Evolutionary conservation across 352 stramenopile genomes (phyloP), one percentile per base, ranked within the genome.

Genomic region (Elongisporangium anandrum): DNA sequence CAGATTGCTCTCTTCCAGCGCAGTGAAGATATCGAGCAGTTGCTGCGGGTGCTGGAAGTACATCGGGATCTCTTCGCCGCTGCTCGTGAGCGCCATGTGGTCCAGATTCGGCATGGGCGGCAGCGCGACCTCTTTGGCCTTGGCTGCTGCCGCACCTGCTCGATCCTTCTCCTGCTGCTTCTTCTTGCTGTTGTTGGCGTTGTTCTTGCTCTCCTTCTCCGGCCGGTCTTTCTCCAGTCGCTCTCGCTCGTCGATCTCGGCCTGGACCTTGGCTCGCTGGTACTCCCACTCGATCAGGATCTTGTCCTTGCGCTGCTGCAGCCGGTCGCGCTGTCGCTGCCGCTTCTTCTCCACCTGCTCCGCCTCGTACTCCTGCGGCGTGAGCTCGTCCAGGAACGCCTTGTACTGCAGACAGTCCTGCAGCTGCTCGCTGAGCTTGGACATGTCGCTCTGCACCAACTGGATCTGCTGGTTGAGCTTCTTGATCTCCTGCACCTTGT

Each of bases 401-500:
- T 97, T 98, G 75, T 92, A 98, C 64, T 96, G 90, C 8, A 97
- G 64, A 69, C 90, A 98, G 69, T 98, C 94, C 54, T 98, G 92
- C 8, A 99, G 77, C 58, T 95, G 87, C 55, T 98, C 92, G 22
- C 79, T 96, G 55, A 98, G 76, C 75, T 98, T 98, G 39, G 79
- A 92, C 79, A 98, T 98, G 56, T 98, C 91, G 63, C 77, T 96
- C 63, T 97, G 81, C 23, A 98, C 86, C 17, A 94, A 66, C 61
- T 99, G 89, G 62, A 98, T 98, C 67, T 98, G 90, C 67, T 98
- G 88, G 61, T 97, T 98, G 7, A 98, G 74, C 52, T 94, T 95
- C 64, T 98, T 98, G 66, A 99, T 97, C 55, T 98, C 92, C 56
- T 97, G 87, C 0, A 96, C 79, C 56, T 98, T 98, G 55, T 98